phyloP scores from a whole-genome alignment of 805 yeast species.

The Candida sanyiensis region DNA sequence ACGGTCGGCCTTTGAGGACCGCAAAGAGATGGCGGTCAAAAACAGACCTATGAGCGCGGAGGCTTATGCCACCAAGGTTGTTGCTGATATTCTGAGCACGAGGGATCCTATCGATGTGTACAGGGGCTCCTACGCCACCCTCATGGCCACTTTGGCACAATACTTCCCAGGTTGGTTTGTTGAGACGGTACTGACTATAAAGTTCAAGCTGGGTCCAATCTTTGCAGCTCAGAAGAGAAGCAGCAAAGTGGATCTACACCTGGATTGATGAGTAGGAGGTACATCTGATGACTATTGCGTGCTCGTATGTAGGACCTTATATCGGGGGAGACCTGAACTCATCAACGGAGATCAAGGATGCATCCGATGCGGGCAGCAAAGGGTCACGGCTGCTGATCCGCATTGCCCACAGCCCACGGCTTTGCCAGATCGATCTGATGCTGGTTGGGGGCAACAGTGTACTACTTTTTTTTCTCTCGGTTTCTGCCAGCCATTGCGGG shows the following conservation, averaged over 20 bases:
- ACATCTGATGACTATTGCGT: too few relatives aligned
- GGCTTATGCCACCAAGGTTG: slow-evolving; percentile 50
- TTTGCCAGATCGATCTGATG: too few relatives aligned
- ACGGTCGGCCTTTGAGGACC: slow-evolving; percentile 38
- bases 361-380: too few relatives aligned
- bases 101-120: slow-evolving; percentile 45
- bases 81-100: slow-evolving; percentile 38
- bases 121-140: slow-evolving; percentile 45
- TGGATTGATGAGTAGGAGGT: slow-evolving; percentile 13
- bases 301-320: too few relatives aligned
- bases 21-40: slow-evolving; percentile 55
- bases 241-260: slow-evolving; percentile 14
- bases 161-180: slow-evolving; percentile 43
- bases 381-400: too few relatives aligned
- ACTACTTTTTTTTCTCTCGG: too few relatives aligned
- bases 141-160: slow-evolving; percentile 30
- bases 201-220: slow-evolving; percentile 35
- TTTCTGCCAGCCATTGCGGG: too few relatives aligned
- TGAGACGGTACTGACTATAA: slow-evolving; percentile 35
- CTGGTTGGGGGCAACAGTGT: too few relatives aligned
- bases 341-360: too few relatives aligned
- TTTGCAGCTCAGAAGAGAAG: slow-evolving; percentile 26
- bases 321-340: too few relatives aligned
- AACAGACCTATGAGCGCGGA: slow-evolving; percentile 56
- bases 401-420: too few relatives aligned